Conservation (phyloP, 2,329 filamentous ascomycete genomes). For the Ophiostoma sp. region DNA sequence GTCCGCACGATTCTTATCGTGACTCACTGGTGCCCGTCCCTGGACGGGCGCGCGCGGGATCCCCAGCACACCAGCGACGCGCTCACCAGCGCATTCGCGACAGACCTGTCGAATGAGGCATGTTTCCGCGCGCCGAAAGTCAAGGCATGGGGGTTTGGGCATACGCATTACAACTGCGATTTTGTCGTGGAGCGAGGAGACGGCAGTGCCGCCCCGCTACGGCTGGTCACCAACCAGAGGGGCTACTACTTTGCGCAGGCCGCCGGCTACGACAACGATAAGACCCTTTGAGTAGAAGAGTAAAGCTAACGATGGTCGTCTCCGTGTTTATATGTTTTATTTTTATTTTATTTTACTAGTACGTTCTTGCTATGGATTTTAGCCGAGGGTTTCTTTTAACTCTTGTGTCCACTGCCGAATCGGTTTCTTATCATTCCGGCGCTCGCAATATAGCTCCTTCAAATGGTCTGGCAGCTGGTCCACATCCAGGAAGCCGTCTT, state of each 20-base stretch:
- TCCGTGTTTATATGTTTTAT: not conserved
- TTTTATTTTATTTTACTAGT: not conserved
- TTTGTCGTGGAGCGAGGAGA: constrained; percentile 29
- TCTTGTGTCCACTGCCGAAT: constrained; percentile 11
- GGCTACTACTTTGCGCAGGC: constrained; percentile 35
- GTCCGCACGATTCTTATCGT: constrained; percentile 35
- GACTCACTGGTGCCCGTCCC: constrained; percentile 41
- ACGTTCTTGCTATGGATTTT: not conserved
- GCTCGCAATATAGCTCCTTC: not conserved
- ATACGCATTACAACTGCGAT: constrained; percentile 45
- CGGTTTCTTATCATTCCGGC: not conserved
- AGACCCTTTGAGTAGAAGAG: constrained; percentile 21
- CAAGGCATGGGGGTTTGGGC: constrained; percentile 45
- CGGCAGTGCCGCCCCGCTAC: constrained; percentile 27
- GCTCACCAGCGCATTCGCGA: constrained; percentile 35
- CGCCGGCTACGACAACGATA: constrained; percentile 33
- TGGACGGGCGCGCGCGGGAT: constrained; percentile 33
- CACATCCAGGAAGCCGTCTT: constrained; percentile 28
- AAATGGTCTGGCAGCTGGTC: constrained; percentile 24
- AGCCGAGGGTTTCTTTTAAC: not conserved
- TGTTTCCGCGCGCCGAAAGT: constrained; percentile 37
- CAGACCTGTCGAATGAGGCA: constrained; percentile 35
- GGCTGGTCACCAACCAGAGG: constrained; percentile 30
- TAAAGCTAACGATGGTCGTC: not conserved
- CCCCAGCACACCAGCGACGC: constrained; percentile 33